Base-by-base conservation (phyloP, 441 rosid genomes). In the Metrosideros polymorpha region DNA sequence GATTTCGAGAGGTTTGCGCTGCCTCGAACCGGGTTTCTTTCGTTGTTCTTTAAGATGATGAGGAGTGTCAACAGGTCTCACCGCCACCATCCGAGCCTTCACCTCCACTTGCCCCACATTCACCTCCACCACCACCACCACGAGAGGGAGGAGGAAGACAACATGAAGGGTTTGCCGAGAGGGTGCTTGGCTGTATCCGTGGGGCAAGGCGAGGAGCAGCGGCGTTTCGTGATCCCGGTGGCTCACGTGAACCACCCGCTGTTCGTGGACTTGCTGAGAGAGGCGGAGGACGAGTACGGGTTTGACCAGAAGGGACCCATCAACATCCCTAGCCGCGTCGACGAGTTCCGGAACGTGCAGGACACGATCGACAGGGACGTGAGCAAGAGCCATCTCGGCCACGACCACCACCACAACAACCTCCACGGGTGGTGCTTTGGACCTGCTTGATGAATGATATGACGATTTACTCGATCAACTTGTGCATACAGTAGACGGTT, bases 261-360 rank as follows among this genome's bases (percentile, higher is more conserved):
- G 19, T 96, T 97, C 89, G 84, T 88, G 85, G 88, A 92, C 39
- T 89, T 96, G 5, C 84, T 97, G 9, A 92, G 93, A 61, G 97
- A 90, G 30, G 97, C 99, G 4, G 99, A 97, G 87, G 98, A 96
- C 42, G 98, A 96, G 89, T 97, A 89, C n/a, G 98, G 99, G 4
- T 97, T 96, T 87, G 90, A 92, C 27, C 96, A 94, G 63, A 89
- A 89, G 29, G 99, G 99, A 4, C 94, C 93, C 35, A 92, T 97
- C 89, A 91, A 94, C 6, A 92, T 97, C 19, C 99, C 99, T 59
- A 96, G 99, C 86, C 96, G 92, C 27, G 94, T 95, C 5, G 91
- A 94, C 47, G 92, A 94, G 87, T 97, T 97, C 71, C 94, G 93
- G 15, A 89, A 88, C 86, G 91, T 94, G 87, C 96, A 89, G 82